Conservation (phyloP, 768 basidiomycete species). For the Dioszegia aurantiaca region DNA sequence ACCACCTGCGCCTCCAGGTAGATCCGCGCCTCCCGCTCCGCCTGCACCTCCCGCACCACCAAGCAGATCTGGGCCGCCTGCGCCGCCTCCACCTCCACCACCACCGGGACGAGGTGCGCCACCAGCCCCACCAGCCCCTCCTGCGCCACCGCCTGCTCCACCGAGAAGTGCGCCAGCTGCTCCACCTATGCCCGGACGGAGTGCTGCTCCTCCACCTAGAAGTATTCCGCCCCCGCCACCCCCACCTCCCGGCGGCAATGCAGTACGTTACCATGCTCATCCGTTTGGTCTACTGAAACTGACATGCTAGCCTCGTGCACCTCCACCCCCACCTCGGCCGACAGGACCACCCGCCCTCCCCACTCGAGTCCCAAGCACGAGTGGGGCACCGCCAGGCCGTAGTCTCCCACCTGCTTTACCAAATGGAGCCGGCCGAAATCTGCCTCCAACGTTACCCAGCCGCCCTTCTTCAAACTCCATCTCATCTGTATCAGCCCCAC, state of each 20-base stretch:
- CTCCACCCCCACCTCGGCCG: slow-evolving; percentile 30
- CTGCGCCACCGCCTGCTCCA: slow-evolving; percentile 24
- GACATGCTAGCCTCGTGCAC: slow-evolving; percentile 16
- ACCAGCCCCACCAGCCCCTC: slow-evolving; percentile 27
- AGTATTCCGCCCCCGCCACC: slow-evolving; percentile 30
- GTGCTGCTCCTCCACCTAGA: slow-evolving; percentile 13
- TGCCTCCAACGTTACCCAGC: slow-evolving; percentile 21
- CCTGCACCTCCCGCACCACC: slow-evolving; percentile 34
- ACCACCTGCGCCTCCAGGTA: slow-evolving; percentile 8
- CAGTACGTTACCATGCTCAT: slow-evolving; percentile 14
- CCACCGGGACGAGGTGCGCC: slow-evolving; percentile 10
- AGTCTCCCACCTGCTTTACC: slow-evolving; percentile 21
- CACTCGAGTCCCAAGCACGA: slow-evolving; percentile 15
- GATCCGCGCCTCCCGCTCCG: slow-evolving; percentile 31
- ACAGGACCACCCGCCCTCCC: slow-evolving; percentile 26
- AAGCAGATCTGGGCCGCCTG: slow-evolving; percentile 11
- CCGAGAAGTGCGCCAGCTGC: slow-evolving; percentile 30
- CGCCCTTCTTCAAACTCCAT: slow-evolving; percentile 23
- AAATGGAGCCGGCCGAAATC: slow-evolving; percentile 35
- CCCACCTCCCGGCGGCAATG: slow-evolving; percentile 15
- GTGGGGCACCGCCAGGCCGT: slow-evolving; percentile 13
- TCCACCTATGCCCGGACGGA: slow-evolving; percentile 33
- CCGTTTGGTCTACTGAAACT: too few species aligned
- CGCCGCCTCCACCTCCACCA: slow-evolving; percentile 47
- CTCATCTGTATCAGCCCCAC: slow-evolving; percentile 8